Conservation (phyloP, 2,329 filamentous ascomycete species). For the Pseudogymnoascus sp. region DNA sequence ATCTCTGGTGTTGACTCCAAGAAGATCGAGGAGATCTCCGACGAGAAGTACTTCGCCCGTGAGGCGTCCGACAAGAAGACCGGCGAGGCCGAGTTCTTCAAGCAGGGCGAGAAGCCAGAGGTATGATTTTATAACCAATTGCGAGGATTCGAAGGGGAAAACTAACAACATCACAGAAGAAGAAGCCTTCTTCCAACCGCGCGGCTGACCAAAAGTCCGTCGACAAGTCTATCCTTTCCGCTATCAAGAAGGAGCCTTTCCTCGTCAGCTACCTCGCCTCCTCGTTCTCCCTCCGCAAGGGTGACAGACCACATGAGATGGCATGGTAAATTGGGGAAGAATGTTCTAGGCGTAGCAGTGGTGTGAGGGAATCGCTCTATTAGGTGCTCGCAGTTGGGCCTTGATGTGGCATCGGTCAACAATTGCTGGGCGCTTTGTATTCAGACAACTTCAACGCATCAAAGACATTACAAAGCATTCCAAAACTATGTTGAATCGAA, state of each 20-base stretch:
- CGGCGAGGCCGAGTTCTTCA: slow-evolving; percentile 98
- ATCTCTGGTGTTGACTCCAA: slow-evolving; percentile 78
- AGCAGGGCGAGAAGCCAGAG: slow-evolving; percentile 97
- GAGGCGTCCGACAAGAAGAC: slow-evolving; percentile 95
- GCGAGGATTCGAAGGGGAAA: not conserved
- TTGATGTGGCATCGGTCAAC: slow-evolving; percentile 10
- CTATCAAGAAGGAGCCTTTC: slow-evolving; percentile 97
- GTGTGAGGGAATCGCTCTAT: slow-evolving; percentile 7
- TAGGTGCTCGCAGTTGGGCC: slow-evolving; percentile 10
- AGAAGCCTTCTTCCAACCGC: slow-evolving; percentile 84
- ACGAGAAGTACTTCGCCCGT: slow-evolving; percentile 86
- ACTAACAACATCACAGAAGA: slow-evolving; percentile 63
- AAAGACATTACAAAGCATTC: slow-evolving; percentile 11
- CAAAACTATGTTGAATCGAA: slow-evolving; percentile 8
- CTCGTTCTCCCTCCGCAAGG: slow-evolving; percentile 98
- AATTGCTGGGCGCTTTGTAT: slow-evolving; percentile 11
- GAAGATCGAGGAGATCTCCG: slow-evolving; percentile 74
- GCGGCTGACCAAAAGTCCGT: slow-evolving; percentile 97
- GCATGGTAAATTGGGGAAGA: slow-evolving; percentile 67
- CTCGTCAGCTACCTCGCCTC: slow-evolving; percentile 89
- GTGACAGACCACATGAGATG: slow-evolving; percentile 99
- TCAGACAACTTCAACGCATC: slow-evolving; percentile 12
- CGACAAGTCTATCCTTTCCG: slow-evolving; percentile 90
- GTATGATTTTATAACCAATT: slow-evolving; percentile 48
- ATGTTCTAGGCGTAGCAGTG: slow-evolving; percentile 25